A percentile compares a stretch with the other conserved stretches of the same genome.
phyloP scores from a whole-genome alignment of 2,329 filamentous ascomycete species.

The Aphanocladium album region DNA sequence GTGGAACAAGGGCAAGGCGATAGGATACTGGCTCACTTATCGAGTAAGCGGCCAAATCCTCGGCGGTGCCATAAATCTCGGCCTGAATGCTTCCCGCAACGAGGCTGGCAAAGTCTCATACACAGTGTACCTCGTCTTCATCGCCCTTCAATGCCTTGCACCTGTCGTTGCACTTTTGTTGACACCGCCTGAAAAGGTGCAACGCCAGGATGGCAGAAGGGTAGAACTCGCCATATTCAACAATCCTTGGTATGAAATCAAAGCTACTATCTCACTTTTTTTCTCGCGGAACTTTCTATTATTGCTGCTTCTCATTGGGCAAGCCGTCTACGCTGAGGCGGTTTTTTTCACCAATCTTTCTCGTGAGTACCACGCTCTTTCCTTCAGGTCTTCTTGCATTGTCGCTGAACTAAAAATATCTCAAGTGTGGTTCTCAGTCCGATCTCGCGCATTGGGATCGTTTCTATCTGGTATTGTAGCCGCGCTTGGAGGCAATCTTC shows the following conservation, averaged over 20 bases:
- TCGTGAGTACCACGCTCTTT: conserved; percentile 13
- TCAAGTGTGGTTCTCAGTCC: conserved; percentile 62
- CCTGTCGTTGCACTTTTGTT: conserved; percentile 61
- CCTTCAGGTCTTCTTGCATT: background rate
- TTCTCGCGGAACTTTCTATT: conserved; percentile 58
- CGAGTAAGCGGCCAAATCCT: conserved; percentile 61
- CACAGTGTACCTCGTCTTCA: conserved; percentile 64
- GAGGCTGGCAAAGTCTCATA: conserved; percentile 63
- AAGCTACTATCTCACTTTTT: conserved; percentile 54
- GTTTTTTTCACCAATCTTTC: conserved; percentile 65
- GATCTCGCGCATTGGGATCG: conserved; percentile 63
- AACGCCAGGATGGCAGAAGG: conserved; percentile 59
- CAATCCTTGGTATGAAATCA: conserved; percentile 54
- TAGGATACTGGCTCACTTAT: conserved; percentile 63
- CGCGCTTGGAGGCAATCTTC: conserved; percentile 58
- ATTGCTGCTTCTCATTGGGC: conserved; percentile 62
- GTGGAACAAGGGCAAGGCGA: conserved; percentile 57
- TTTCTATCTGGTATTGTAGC: conserved; percentile 66
- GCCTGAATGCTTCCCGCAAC: conserved; percentile 54
- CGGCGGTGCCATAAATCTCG: conserved; percentile 67
- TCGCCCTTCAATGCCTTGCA: conserved; percentile 61
- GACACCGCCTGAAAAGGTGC: conserved; percentile 55
- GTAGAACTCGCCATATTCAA: conserved; percentile 56
- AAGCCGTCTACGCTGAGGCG: conserved; percentile 66
- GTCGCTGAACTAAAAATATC: too few species aligned